These are phyloP conservation scores for Termitomyces sp. DNA, from an alignment of 768 basidiomycete genomes.

Conservation along the genomic window DNA sequence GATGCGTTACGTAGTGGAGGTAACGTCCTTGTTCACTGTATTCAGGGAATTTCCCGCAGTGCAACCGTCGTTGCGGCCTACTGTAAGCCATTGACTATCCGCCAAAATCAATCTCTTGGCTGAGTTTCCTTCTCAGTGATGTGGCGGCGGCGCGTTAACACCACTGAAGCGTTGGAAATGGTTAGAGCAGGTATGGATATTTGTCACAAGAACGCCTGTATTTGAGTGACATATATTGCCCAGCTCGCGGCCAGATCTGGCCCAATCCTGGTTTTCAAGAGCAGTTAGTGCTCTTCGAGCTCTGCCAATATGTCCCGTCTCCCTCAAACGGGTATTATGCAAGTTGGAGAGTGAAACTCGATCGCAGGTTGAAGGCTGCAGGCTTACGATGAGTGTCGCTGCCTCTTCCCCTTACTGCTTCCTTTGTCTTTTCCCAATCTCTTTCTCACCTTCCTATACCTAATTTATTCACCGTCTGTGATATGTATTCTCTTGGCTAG, in stretches of 20 bases:
- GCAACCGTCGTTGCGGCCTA: constrained; percentile 75
- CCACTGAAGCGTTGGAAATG: constrained; percentile 52
- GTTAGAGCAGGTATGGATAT: constrained; percentile 50
- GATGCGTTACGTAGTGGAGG: constrained; percentile 53
- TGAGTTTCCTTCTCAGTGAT: constrained; percentile 45
- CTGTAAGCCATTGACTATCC: constrained; percentile 36
- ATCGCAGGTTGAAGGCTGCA: constrained; percentile 39
- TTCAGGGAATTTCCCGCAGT: constrained; percentile 61
- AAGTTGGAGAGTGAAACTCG: constrained; percentile 57
- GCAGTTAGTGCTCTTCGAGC: constrained; percentile 70
- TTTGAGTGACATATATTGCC: neutral
- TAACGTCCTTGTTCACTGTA: constrained; percentile 60
- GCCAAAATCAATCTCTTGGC: neutral
- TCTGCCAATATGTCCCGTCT: constrained; percentile 63
- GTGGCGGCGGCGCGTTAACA: constrained; percentile 51
- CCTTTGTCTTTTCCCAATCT: neutral
- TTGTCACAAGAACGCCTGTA: neutral
- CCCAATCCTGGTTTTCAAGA: constrained; percentile 75
- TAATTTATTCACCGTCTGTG: constrained; percentile 3
- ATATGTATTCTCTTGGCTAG: neutral
- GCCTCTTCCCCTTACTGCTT: neutral
- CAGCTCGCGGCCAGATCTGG: constrained; percentile 77
- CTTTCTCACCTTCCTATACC: neutral
- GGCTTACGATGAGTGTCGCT: constrained; percentile 25
- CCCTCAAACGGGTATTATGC: constrained; percentile 58